A percentile compares a stretch with the other conserved stretches of the same genome.
These are phyloP conservation scores for Sporothrix phasma DNA, from an alignment of 2,329 filamentous ascomycete species.

Conservation along the genomic window DNA sequence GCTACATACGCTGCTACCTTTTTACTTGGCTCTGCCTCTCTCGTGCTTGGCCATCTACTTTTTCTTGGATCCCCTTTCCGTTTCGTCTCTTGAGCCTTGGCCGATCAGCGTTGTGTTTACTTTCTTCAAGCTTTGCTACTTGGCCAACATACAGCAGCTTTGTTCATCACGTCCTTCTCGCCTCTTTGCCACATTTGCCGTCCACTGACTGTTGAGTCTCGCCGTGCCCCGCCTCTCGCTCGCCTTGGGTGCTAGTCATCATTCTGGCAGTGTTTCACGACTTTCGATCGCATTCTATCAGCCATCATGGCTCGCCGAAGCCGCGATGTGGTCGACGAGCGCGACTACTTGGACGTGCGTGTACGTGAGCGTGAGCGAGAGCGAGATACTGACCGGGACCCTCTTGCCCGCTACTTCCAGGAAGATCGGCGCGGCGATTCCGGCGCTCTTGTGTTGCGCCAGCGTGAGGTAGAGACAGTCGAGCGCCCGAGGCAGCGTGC, in stretches of 20 bases:
- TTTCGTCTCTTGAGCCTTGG: background rate
- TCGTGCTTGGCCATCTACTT: background rate
- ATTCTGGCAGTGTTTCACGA: background rate
- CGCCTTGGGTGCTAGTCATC: background rate
- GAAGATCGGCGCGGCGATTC: slow-evolving; percentile 37
- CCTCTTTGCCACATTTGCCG: background rate
- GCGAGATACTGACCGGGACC: slow-evolving; percentile 35
- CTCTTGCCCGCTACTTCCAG: slow-evolving; percentile 42
- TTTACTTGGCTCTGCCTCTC: background rate
- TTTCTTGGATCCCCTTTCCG: background rate
- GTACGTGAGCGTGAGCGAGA: slow-evolving; percentile 35
- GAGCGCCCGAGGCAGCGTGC: slow-evolving; percentile 36
- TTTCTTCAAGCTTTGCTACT: background rate
- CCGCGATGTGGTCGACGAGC: slow-evolving; percentile 15
- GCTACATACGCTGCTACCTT: background rate
- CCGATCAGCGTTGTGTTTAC: background rate
- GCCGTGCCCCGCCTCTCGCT: background rate
- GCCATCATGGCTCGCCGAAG: slow-evolving; percentile 15
- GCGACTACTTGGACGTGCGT: slow-evolving; percentile 17
- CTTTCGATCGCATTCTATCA: background rate
- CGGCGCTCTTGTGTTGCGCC: slow-evolving; percentile 44
- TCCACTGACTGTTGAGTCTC: background rate
- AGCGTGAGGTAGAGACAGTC: slow-evolving; percentile 45
- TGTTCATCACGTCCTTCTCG: background rate
- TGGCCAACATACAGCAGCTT: background rate